Evolutionary conservation across 2,329 filamentous ascomycete species (phyloP).

Genomic region (Hysterium pulicare): DNA sequence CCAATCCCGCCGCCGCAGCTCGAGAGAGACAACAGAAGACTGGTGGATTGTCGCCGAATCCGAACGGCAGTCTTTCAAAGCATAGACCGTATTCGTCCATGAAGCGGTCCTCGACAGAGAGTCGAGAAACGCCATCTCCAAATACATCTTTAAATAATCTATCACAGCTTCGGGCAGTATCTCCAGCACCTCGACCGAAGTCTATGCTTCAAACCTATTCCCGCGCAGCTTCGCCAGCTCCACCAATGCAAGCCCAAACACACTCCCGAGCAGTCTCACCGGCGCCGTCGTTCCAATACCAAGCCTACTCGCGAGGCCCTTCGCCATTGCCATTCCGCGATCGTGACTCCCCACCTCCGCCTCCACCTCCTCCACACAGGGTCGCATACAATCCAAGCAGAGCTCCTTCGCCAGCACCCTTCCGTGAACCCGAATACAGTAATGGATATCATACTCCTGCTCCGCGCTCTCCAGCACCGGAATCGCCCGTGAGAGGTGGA

Average conservation of each 20-base stretch:
- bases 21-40: constrained; percentile 31
- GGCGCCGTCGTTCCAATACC: constrained; percentile 9
- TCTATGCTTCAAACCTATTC: constrained; percentile 28
- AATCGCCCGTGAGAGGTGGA: constrained; percentile 27
- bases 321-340: constrained; percentile 19
- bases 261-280: constrained; percentile 5
- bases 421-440: constrained; percentile 16
- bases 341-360: constrained; percentile 66
- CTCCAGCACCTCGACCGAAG: constrained; percentile 40
- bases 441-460: constrained; percentile 57
- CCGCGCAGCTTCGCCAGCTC: constrained; percentile 39
- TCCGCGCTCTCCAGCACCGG: constrained; percentile 61
- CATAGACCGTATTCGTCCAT: constrained; percentile 51
- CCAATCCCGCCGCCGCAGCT: constrained; percentile 41
- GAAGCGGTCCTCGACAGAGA: constrained; percentile 44
- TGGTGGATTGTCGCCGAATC: constrained; percentile 26
- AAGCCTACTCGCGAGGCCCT: constrained; percentile 8
- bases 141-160: constrained; percentile 11
- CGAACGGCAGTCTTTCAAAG: constrained; percentile 31
- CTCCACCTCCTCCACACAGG: constrained; percentile 78
- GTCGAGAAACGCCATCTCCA: constrained; percentile 29
- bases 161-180: constrained; percentile 37
- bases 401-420: constrained; percentile 32
- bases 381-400: constrained; percentile 49
- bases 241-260: constrained; percentile 16